Conservation (phyloP, 2,329 filamentous ascomycete genomes). For the Cytospora piceae region DNA sequence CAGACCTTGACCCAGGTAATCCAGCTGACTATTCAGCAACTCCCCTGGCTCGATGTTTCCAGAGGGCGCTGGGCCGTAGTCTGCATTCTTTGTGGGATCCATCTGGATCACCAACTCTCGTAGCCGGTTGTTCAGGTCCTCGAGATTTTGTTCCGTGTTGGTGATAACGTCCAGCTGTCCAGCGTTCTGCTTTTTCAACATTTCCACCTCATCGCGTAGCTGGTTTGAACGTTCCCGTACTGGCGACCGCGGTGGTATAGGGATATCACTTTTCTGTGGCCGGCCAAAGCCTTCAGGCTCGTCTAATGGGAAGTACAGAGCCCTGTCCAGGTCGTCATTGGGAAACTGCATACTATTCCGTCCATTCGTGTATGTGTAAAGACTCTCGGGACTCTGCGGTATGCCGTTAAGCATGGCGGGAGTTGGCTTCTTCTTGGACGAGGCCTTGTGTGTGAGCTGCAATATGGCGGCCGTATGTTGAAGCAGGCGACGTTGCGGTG, state of each 20-base stretch:
- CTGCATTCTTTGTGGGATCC: slow-evolving; percentile 58
- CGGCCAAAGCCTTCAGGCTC: slow-evolving; percentile 55
- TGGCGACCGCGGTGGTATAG: slow-evolving; percentile 62
- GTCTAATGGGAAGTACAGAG: slow-evolving; percentile 72
- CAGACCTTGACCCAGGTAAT: slow-evolving; percentile 72
- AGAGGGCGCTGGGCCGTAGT: slow-evolving; percentile 50
- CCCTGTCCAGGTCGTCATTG: slow-evolving; percentile 71
- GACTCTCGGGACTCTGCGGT: slow-evolving; percentile 76
- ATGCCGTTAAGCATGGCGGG: slow-evolving; percentile 58
- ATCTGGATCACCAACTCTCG: slow-evolving; percentile 35
- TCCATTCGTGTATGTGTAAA: slow-evolving; percentile 69
- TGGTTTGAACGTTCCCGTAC: slow-evolving; percentile 57
- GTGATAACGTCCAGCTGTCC: slow-evolving; percentile 56
- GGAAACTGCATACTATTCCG: slow-evolving; percentile 61
- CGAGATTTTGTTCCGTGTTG: slow-evolving; percentile 67
- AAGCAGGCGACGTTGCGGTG: slow-evolving; percentile 75
- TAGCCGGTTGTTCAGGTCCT: slow-evolving; percentile 60
- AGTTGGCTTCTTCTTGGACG: slow-evolving; percentile 60
- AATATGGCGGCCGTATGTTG: slow-evolving; percentile 92
- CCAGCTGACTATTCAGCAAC: slow-evolving; percentile 61
- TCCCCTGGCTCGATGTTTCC: slow-evolving; percentile 48
- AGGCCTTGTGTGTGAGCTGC: slow-evolving; percentile 82
- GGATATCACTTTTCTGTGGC: slow-evolving; percentile 50
- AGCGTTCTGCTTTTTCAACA: slow-evolving; percentile 41
- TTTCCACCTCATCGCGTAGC: slow-evolving; percentile 48